Evolutionary conservation across 176 grass and related monocot genomes (phyloP).

Genomic region (Saccharum spontaneum): DNA sequence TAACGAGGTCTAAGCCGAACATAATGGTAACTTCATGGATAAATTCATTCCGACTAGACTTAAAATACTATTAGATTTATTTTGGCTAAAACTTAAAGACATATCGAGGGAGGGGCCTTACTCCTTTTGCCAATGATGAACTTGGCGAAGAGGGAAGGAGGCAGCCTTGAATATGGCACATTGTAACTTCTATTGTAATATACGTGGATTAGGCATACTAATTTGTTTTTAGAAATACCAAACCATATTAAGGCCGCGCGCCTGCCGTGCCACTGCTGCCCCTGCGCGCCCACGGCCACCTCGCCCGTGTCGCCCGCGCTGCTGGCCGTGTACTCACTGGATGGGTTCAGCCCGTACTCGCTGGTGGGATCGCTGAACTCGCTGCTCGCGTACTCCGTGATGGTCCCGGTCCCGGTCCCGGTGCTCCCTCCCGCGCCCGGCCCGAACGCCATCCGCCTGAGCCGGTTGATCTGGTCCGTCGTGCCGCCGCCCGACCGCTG

Average conservation of each 20-base stretch:
- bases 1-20: too few species aligned
- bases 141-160: too few species aligned
- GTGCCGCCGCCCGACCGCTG: conserved; percentile 36
- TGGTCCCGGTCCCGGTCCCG: conserved; percentile 48
- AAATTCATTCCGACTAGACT: too few species aligned
- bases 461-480: conserved; percentile 41
- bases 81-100: too few species aligned
- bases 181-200: too few species aligned
- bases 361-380: conserved; percentile 60
- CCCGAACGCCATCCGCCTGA: conserved; percentile 74
- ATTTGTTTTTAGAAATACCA: too few species aligned
- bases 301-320: conserved; percentile 49
- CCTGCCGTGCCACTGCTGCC: neutral
- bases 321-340: conserved; percentile 44
- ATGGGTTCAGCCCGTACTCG: conserved; percentile 56
- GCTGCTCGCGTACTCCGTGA: conserved; percentile 66
- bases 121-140: too few species aligned
- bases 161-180: too few species aligned
- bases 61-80: too few species aligned
- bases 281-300: neutral
- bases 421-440: conserved; percentile 23
- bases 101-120: too few species aligned
- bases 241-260: neutral
- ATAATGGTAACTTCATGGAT: too few species aligned
- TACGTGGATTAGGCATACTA: too few species aligned